phyloP scores from a whole-genome alignment of 1,284 basidiomycete genomes.

The Ganoderma resinaceum region DNA sequence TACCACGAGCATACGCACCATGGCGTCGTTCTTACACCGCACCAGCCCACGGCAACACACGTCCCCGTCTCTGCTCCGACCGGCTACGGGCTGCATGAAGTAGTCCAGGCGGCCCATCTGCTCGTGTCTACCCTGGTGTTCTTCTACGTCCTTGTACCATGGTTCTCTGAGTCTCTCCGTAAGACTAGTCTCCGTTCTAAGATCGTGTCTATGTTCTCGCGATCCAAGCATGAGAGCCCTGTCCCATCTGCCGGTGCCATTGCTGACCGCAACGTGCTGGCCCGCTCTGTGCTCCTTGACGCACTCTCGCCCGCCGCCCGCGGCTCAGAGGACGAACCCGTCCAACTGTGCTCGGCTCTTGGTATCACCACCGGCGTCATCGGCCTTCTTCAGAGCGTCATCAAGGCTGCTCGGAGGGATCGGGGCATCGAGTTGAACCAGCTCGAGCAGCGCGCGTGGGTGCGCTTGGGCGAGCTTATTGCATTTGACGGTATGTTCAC shows the following conservation, averaged over 20 bases:
- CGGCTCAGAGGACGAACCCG: constrained; percentile 48
- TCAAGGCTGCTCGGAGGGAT: constrained; percentile 38
- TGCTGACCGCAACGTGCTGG: constrained; percentile 23
- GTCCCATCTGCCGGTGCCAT: neutral
- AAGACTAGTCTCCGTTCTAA: constrained; percentile 17
- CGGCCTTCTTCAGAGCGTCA: constrained; percentile 47
- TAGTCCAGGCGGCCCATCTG: constrained; percentile 65
- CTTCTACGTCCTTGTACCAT: constrained; percentile 59
- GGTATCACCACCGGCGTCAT: constrained; percentile 48
- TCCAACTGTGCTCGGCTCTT: constrained; percentile 47
- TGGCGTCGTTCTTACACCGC: constrained; percentile 39
- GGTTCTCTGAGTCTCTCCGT: constrained; percentile 46
- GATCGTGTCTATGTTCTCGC: constrained; percentile 25
- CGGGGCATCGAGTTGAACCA: constrained; percentile 49
- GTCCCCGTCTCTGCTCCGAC: constrained; percentile 16
- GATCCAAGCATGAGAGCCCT: constrained; percentile 5
- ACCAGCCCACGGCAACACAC: constrained; percentile 24
- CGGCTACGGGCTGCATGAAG: constrained; percentile 55
- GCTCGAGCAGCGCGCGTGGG: constrained; percentile 59
- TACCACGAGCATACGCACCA: constrained; percentile 41
- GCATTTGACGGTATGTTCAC: constrained; percentile 47
- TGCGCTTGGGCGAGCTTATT: constrained; percentile 57
- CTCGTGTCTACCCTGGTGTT: constrained; percentile 68
- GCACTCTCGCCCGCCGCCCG: constrained; percentile 42
- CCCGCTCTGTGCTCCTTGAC: constrained; percentile 41